These are phyloP conservation scores for Stephanodiscus minutulus DNA, from an alignment of 108 stramenopile genomes.

Conservation along the genomic window DNA sequence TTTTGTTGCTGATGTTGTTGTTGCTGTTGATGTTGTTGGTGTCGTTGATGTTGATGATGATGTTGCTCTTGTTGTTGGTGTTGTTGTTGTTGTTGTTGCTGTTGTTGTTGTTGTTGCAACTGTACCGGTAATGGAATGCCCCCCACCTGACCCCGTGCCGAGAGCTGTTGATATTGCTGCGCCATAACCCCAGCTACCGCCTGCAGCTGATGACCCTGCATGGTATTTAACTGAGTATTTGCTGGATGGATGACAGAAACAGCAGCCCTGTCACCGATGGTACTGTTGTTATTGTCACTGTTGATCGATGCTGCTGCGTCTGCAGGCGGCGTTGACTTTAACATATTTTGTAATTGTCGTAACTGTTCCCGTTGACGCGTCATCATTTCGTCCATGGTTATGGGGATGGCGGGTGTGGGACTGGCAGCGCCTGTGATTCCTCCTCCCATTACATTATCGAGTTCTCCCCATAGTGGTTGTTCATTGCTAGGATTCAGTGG, in stretches of 20 bases:
- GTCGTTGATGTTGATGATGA: constrained; percentile 20
- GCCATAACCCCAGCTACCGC: background rate
- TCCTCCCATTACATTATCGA: background rate
- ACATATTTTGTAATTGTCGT: constrained; percentile 27
- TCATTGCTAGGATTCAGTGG: background rate
- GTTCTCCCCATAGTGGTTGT: constrained; percentile 1
- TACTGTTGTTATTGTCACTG: background rate
- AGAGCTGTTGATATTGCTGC: background rate
- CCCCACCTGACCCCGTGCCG: background rate
- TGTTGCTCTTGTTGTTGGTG: background rate
- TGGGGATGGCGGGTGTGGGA: background rate
- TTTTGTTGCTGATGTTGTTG: constrained; percentile 12
- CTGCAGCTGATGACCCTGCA: constrained; percentile 1
- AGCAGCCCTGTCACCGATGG: background rate
- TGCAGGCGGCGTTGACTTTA: constrained; percentile 9
- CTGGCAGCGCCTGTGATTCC: background rate
- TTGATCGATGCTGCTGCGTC: background rate
- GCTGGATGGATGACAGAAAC: background rate
- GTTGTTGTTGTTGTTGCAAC: constrained; percentile 11
- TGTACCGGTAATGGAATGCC: constrained; percentile 3
- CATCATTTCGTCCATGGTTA: constrained; percentile 34
- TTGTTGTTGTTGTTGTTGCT: constrained; percentile 23
- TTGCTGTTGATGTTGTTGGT: constrained; percentile 1
- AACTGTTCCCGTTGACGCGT: constrained; percentile 37
- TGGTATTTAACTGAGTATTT: background rate